Conservation (phyloP, 2,329 filamentous ascomycete species). For the Colletotrichum sp. region DNA sequence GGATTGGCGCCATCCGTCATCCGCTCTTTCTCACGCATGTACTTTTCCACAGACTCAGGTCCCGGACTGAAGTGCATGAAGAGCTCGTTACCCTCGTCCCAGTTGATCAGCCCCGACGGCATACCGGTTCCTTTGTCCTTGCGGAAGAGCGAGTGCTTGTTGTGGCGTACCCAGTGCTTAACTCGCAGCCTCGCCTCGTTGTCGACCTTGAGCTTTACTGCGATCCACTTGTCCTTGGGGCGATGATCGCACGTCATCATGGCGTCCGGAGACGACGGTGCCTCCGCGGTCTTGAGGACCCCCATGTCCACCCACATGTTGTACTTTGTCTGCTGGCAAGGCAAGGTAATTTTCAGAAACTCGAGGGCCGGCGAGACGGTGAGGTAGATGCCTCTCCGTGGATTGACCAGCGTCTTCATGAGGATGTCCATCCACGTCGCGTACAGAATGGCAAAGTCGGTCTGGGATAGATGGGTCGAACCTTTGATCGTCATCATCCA, state of each 20-base stretch:
- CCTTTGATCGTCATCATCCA: constrained; percentile 61
- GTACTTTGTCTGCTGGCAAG: constrained; percentile 49
- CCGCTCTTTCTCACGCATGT: not conserved
- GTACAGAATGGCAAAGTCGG: constrained; percentile 70
- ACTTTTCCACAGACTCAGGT: constrained; percentile 25
- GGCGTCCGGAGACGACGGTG: constrained; percentile 32
- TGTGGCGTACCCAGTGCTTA: constrained; percentile 45
- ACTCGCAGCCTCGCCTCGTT: constrained; percentile 61
- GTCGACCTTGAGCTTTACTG: constrained; percentile 59
- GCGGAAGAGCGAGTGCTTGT: constrained; percentile 26
- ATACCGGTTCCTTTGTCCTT: constrained; percentile 34
- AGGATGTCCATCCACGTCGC: constrained; percentile 61
- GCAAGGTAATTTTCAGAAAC: constrained; percentile 61
- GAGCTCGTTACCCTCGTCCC: constrained; percentile 32
- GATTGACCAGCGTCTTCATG: constrained; percentile 68
- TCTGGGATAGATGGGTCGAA: constrained; percentile 69
- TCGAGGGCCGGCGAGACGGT: constrained; percentile 68
- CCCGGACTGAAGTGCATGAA: constrained; percentile 36
- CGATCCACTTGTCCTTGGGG: constrained; percentile 64
- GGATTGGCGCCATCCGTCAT: not conserved
- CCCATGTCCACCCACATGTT: constrained; percentile 59
- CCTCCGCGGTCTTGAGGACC: constrained; percentile 47
- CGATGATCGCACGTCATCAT: constrained; percentile 56
- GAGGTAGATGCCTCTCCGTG: constrained; percentile 64
- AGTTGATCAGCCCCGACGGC: constrained; percentile 32